These are phyloP conservation scores for Cyclaneusma minus DNA, from an alignment of 2,329 filamentous ascomycete species.

Conservation along the genomic window DNA sequence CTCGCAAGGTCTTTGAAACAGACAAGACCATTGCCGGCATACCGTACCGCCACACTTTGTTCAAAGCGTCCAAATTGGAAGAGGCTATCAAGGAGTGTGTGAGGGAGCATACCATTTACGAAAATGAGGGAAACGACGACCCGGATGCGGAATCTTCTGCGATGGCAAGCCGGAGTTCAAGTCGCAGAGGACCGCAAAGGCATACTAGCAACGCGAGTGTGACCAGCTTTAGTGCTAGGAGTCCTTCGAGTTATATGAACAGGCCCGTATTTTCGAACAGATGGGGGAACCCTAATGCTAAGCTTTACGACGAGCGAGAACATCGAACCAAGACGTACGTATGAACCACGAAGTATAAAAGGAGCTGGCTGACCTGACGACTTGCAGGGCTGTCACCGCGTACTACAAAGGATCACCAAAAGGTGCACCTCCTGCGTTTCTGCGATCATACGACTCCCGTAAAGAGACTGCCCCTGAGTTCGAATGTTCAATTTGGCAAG, in stretches of 20 bases:
- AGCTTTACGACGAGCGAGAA: slow-evolving; percentile 77
- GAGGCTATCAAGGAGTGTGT: slow-evolving; percentile 87
- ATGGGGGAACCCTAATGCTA: slow-evolving; percentile 70
- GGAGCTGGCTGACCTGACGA: slow-evolving; percentile 5
- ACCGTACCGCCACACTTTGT: slow-evolving; percentile 82
- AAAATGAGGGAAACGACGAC: slow-evolving; percentile 71
- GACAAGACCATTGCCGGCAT: slow-evolving; percentile 97
- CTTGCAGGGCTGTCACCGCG: slow-evolving; percentile 79
- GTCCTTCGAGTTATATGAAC: slow-evolving; percentile 38
- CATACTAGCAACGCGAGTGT: slow-evolving; percentile 69
- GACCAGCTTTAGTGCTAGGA: slow-evolving; percentile 63
- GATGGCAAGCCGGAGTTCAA: slow-evolving; percentile 22
- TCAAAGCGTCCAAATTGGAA: slow-evolving; percentile 92
- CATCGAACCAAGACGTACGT: slow-evolving; percentile 80
- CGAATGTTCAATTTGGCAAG: slow-evolving; percentile 94
- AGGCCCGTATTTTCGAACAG: slow-evolving; percentile 35
- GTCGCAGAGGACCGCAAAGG: slow-evolving; percentile 31
- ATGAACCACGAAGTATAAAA: neutral
- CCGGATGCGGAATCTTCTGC: slow-evolving; percentile 12
- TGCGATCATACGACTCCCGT: slow-evolving; percentile 90
- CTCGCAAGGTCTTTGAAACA: slow-evolving; percentile 86
- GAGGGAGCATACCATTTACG: slow-evolving; percentile 64
- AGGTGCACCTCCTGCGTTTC: slow-evolving; percentile 51
- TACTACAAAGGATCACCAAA: slow-evolving; percentile 71
- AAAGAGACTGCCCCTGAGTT: slow-evolving; percentile 83